Evolutionary conservation across 2,329 filamentous ascomycete genomes (phyloP).

Genomic region (Nigrospora osmanthi): DNA sequence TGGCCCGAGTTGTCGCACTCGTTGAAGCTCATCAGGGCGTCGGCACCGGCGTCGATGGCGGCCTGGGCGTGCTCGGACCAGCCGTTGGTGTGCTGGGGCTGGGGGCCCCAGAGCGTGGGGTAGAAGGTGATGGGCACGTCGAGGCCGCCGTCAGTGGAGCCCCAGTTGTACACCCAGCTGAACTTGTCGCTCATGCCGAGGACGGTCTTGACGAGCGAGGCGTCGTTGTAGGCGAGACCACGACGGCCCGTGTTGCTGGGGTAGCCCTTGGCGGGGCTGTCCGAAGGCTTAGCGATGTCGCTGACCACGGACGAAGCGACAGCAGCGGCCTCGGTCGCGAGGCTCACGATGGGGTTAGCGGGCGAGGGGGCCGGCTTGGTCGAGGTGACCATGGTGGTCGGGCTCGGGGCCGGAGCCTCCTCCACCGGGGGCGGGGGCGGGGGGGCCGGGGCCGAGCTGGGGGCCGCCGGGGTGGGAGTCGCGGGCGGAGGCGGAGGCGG

Average conservation of each 20-base stretch:
- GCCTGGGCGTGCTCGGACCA: slow-evolving; percentile 44
- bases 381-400: slow-evolving; percentile 16
- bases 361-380: slow-evolving; percentile 9
- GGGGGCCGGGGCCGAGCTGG: not conserved
- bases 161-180: slow-evolving; percentile 26
- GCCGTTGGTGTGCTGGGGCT: slow-evolving; percentile 29
- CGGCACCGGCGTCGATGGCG: slow-evolving; percentile 46
- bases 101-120: slow-evolving; percentile 58
- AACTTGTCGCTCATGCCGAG: slow-evolving; percentile 12
- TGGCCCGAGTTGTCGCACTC: slow-evolving; percentile 59
- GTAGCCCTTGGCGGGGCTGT: slow-evolving; percentile 3
- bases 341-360: slow-evolving; percentile 3
- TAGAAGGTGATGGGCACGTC: slow-evolving; percentile 44
- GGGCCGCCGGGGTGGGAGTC: slow-evolving; percentile 1
- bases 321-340: slow-evolving; percentile 5
- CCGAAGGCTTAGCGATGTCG: not conserved
- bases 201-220: slow-evolving; percentile 16
- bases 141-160: slow-evolving; percentile 20
- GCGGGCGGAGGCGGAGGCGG: slow-evolving; percentile 1
- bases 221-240: slow-evolving; percentile 25
- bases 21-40: slow-evolving; percentile 60
- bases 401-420: slow-evolving; percentile 5
- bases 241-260: slow-evolving; percentile 9
- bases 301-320: not conserved
- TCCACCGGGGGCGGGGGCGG: not conserved